Evolutionary conservation across 257 asterid species (phyloP), one percentile per base, ranked within the genome.

Genomic region (Jaltomata sinuosa): DNA sequence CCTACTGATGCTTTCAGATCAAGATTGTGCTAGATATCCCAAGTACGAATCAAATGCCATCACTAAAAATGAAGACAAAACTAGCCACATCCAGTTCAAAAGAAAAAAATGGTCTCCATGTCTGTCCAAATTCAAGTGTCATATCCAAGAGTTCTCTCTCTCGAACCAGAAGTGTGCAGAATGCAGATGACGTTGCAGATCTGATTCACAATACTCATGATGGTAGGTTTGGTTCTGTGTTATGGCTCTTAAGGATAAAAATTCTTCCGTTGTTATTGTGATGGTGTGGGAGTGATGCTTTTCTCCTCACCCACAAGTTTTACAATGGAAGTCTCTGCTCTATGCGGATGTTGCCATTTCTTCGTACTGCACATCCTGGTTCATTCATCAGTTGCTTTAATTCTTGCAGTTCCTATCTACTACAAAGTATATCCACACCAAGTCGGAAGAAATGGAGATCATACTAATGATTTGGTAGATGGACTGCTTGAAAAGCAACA

Each of bases 51-150:
- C 93, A 92, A 92, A 96, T 96, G 98, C 97, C 99, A 93, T 94
- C 97, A 59, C 80, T 96, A 84, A 94, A 87, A 87, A 93, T 96
- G 98, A 96, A 94, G 89, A 88, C 94, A 87, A 92, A 91, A 88
- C 89, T 93, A 79, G 84, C 89, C 82, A 55, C 88, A 31, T 91
- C 90, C 84, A 90, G 93, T 90, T 61, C 87, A 16, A 90, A 90
- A 87, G 99, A 88, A 88, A 93, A 91, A 83, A 86, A 88, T 77
- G 62, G 62, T 88, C 97, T 96, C 84, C 92, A 88, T 38, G 91
- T 93, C 62, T 90, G 98, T 91, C 92, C 88, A 83, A 92, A 90
- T 87, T 96, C 99, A 57, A 86, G 87, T 82, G 81, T 90, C 89
- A 94, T 96, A 86, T 88, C 93, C 88, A 94, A 96, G 91, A 85